Conservation (phyloP, 2,329 filamentous ascomycete genomes). For the Pyricularia pennisetigena region DNA sequence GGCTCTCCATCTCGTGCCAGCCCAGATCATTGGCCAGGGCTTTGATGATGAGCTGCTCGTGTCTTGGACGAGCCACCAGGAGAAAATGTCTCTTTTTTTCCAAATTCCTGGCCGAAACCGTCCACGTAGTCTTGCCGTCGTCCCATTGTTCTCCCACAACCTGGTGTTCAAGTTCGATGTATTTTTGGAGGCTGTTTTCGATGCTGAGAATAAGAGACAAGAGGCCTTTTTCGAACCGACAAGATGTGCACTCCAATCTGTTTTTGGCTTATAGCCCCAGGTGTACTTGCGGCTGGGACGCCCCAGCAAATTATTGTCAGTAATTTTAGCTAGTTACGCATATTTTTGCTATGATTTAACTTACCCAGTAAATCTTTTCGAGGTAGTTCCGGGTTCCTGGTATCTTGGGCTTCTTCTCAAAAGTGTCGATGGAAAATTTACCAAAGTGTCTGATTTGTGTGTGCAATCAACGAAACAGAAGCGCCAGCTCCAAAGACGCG, state of each 20-base stretch:
- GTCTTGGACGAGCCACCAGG: slow-evolving; percentile 30
- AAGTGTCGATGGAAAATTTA: slow-evolving; percentile 25
- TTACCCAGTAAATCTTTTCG: slow-evolving; percentile 33
- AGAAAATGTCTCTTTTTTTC: slow-evolving; percentile 11
- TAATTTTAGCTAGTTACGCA: too few relatives aligned
- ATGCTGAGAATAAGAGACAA: slow-evolving; percentile 21
- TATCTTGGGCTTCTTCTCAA: slow-evolving; percentile 37
- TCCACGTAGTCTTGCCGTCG: slow-evolving; percentile 27
- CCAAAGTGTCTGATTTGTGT: slow-evolving; percentile 32
- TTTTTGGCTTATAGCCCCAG: slow-evolving; percentile 17
- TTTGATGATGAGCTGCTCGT: slow-evolving; percentile 20
- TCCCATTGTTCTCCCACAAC: slow-evolving; percentile 33
- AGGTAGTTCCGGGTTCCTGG: slow-evolving; percentile 43
- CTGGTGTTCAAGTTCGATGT: slow-evolving; percentile 31
- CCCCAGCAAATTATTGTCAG: too few relatives aligned
- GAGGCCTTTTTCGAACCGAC: slow-evolving; percentile 11
- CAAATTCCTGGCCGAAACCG: slow-evolving; percentile 16
- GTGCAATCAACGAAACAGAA: slow-evolving; percentile 34
- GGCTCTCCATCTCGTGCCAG: slow-evolving; percentile 22
- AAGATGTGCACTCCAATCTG: slow-evolving; percentile 20
- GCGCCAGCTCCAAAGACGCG: slow-evolving; percentile 31
- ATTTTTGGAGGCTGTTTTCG: slow-evolving; percentile 24
- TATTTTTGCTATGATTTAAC: slow-evolving; percentile 11
- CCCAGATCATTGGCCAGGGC: slow-evolving; percentile 24
- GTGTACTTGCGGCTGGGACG: slow-evolving; percentile 30